Base-by-base conservation (phyloP, 2,329 filamentous ascomycete species). In the Aspergillus udagawae region DNA sequence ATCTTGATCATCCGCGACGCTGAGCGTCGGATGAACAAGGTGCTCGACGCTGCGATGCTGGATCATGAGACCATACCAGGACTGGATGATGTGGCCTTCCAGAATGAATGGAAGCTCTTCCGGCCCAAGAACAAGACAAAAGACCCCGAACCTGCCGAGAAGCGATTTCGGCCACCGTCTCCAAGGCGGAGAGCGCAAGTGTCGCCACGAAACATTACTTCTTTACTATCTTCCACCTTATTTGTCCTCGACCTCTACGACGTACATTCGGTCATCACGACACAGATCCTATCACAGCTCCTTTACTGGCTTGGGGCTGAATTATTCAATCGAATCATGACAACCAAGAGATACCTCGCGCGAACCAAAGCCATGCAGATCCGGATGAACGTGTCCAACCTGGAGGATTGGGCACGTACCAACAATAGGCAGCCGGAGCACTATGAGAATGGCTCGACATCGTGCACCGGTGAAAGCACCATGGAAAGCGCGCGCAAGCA, bases 351-450 rank as follows among this genome's bases (percentile, higher is more conserved):
- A 72, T 99, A 97, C 69, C 82, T 99, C 9, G 93, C 94, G 5
- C 85, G 94, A 53, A 99, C 94, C 20, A 99, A 99, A 75, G 94
- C 94, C 3, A 99, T 99, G 94, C 94, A 99, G 73, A 97, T 99
- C 66, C 90, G 94, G 64, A 97, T 99, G 92, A 99, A 99, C 71
- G 86, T 99, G 6, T 97, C 94, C 0, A 88, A 87, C 7, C 79
- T 99, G 21, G 94, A 99, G 73, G 94, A 99, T 70, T 99, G 94
- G 94, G 93, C 94, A 1, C 84, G 93, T 29, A 83, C 85, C 17
- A 99, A 99, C 75, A 97, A 96, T 71, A 86, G 94, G 28, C 88
- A 95, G 65, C 92, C 94, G 1, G 94, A 97, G 70, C 93, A 97
- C 74, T 97, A 91, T 72, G 93, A 99, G 73, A 89, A 92, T 65